Evolutionary conservation across 2,329 filamentous ascomycete genomes (phyloP).

Genomic region (Tolypocladium paradoxum): DNA sequence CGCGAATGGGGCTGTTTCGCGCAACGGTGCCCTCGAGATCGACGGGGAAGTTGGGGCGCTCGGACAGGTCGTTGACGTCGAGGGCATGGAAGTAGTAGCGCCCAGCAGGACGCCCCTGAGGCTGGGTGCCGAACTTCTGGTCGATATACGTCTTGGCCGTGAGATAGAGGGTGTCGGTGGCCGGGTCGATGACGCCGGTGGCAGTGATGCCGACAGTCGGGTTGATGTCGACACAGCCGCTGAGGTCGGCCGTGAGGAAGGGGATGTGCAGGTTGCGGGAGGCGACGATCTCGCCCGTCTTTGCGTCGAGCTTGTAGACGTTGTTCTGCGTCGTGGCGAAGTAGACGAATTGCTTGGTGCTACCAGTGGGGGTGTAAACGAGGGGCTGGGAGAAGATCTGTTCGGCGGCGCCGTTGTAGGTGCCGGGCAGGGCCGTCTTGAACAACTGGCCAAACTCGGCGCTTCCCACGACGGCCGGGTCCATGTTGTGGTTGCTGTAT

Average conservation of each 20-base stretch:
- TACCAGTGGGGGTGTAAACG: constrained; percentile 35
- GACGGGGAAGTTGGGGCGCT: constrained; percentile 33
- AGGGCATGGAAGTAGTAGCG: constrained; percentile 27
- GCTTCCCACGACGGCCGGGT: constrained; percentile 45
- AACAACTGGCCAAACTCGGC: constrained; percentile 45
- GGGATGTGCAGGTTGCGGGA: constrained; percentile 36
- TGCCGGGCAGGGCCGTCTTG: constrained; percentile 38
- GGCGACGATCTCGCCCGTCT: constrained; percentile 39
- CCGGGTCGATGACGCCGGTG: constrained; percentile 34
- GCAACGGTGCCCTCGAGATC: constrained; percentile 33
- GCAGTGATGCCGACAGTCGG: constrained; percentile 34
- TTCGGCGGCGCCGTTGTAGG: constrained; percentile 36
- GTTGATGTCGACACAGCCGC: constrained; percentile 36
- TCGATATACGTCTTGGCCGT: constrained; percentile 31
- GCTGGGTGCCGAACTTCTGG: constrained; percentile 15
- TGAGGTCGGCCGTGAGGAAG: constrained; percentile 36
- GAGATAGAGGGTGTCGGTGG: constrained; percentile 32
- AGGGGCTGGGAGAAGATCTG: constrained; percentile 42
- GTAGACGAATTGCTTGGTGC: constrained; percentile 40
- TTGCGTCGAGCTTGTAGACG: constrained; percentile 43
- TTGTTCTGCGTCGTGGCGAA: constrained; percentile 48
- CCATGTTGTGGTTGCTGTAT: constrained; percentile 49
- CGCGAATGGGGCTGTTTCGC: constrained; percentile 34
- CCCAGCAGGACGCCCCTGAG: constrained; percentile 22
- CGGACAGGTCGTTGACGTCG: constrained; percentile 25